A percentile compares a stretch with the other conserved stretches of the same genome.
phyloP scores from a whole-genome alignment of 176 grass and related monocot genomes.

The Raddia distichophylla region DNA sequence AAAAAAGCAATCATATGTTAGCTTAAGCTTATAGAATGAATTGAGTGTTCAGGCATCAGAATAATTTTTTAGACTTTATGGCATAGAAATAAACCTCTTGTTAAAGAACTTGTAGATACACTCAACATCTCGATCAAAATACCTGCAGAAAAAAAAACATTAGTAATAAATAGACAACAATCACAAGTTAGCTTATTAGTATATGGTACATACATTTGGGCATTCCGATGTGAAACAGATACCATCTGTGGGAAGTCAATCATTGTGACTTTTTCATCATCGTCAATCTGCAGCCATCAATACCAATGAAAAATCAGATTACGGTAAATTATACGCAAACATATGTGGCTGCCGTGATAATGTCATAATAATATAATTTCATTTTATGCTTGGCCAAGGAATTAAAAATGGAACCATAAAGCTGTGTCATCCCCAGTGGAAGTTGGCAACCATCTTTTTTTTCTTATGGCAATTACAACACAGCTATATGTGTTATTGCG shows the following conservation, averaged over 20 bases:
- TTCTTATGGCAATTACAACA: background rate
- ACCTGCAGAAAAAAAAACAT: conserved; percentile 57
- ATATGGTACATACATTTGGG: conserved; percentile 75
- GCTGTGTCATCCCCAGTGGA: background rate
- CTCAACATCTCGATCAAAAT: conserved; percentile 88
- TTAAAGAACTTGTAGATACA: conserved; percentile 97
- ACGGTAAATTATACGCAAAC: background rate
- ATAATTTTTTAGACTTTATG: conserved; percentile 3
- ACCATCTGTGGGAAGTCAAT: conserved; percentile 99
- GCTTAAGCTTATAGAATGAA: conserved; percentile 28
- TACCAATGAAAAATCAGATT: conserved; percentile 21
- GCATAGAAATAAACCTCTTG: conserved; percentile 65
- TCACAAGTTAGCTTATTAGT: background rate
- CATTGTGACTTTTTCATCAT: conserved; percentile 81
- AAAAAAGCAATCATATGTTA: background rate
- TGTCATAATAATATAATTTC: background rate
- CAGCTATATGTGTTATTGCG: background rate
- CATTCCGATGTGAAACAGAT: conserved; percentile 92
- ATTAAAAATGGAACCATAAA: background rate
- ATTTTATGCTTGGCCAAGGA: background rate
- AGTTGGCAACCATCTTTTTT: background rate
- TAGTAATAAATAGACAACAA: conserved; percentile 13
- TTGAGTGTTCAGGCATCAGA: background rate
- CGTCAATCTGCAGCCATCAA: conserved; percentile 66
- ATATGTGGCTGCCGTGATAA: background rate